Evolutionary conservation across 495 filamentous ascomycete genomes (phyloP).

Genomic region (Tuber umbilicatum): DNA sequence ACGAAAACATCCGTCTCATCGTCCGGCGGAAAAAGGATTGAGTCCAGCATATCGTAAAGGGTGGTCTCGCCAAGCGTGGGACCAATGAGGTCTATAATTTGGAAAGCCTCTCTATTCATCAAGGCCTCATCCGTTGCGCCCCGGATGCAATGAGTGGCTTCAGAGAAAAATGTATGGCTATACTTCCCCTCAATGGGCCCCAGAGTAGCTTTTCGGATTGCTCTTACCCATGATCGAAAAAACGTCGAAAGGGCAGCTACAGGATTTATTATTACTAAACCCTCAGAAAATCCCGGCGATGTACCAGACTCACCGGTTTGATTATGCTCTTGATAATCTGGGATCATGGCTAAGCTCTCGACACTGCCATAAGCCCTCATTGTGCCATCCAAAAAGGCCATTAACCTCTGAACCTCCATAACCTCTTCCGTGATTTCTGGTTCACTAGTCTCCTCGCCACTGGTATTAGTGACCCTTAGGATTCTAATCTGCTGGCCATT

Average conservation of each 20-base stretch:
- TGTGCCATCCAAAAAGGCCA: constrained; percentile 77
- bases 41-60: constrained; percentile 69
- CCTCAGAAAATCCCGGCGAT: neutral
- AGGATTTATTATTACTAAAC: neutral
- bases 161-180: constrained; percentile 23
- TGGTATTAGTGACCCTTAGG: constrained; percentile 53
- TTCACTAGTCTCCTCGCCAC: constrained; percentile 46
- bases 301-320: constrained; percentile 27
- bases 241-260: constrained; percentile 33
- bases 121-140: constrained; percentile 11
- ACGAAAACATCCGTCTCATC: constrained; percentile 50
- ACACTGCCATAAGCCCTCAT: constrained; percentile 73
- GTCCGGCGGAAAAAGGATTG: constrained; percentile 56
- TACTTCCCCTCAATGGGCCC: constrained; percentile 16
- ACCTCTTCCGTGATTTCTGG: constrained; percentile 42
- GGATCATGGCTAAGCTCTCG: constrained; percentile 53
- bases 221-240: constrained; percentile 30
- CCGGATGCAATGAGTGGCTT: constrained; percentile 22
- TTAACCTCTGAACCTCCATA: constrained; percentile 65
- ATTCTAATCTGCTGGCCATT: constrained; percentile 59
- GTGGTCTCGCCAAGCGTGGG: constrained; percentile 45
- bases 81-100: constrained; percentile 21
- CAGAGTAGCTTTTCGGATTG: constrained; percentile 10
- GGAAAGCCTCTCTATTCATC: constrained; percentile 22
- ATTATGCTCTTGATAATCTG: constrained; percentile 44